Evolutionary conservation across 2,329 filamentous ascomycete species (phyloP), one percentile per base, ranked within the genome.

Genomic region (Botrytis porri): DNA sequence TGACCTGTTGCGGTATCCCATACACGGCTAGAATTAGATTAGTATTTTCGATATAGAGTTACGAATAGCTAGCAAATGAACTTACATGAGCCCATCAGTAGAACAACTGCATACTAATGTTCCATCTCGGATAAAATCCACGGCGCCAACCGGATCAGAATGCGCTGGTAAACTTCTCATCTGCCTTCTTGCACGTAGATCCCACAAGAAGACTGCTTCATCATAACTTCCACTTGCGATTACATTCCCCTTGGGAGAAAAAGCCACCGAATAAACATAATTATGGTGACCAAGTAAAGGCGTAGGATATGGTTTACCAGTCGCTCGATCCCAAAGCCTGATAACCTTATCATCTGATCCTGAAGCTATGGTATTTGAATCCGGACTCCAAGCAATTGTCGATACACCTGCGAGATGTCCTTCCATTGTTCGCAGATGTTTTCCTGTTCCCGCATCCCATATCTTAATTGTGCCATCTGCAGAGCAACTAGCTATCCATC

Each of bases 241-340:
- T 80, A 98, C 97, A 80, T 99, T 99, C 37, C 96, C 96, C 82
- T 98, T 98, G 2, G 96, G 96, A n/a, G 93, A 95, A 82, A 98
- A 98, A 9, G 95, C 94, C 48, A 99, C 86, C 69, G 92, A 94
- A 83, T 97, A 97, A 45, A 99, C 91, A 82, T 98, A 98, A 83
- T 97, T 98, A 82, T 98, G 94, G 79, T 99, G 96, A 3, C 96
- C 95, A 37, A 92, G 86, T 76, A 98, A 85, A 8, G 89, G 88
- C 45, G 76, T 79, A 45, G 83, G 83, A 73, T 86, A 86, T 22
- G 87, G 87, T 12, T 86, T 83, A 0, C 87, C 87, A 35, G 89
- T 91, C 29, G 89, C 86, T 12, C 89, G 84, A 79, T 98, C 93
- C 96, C 96, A 99, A 1, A 99, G 85, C 3, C 96, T 89, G 75